Evolutionary conservation across 2,329 filamentous ascomycete species (phyloP).

Genomic region (Phialophora macrospora): DNA sequence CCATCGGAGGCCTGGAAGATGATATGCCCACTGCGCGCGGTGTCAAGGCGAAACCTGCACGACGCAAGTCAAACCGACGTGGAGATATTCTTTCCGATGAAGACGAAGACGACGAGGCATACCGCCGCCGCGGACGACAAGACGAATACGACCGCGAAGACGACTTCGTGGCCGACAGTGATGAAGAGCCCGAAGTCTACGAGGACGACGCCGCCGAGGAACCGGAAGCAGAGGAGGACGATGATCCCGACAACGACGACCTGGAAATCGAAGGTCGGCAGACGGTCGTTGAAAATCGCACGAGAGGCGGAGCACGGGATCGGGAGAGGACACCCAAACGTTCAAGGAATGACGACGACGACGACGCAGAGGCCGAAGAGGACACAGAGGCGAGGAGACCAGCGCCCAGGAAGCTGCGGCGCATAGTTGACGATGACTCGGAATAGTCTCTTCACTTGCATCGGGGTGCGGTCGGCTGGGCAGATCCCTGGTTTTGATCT

Average conservation of each 20-base stretch:
- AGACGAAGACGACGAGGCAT: conserved; percentile 52
- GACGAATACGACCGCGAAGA: conserved; percentile 85
- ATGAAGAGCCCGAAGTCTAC: conserved; percentile 55
- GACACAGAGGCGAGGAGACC: conserved; percentile 35
- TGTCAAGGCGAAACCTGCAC: conserved; percentile 45
- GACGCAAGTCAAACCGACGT: conserved; percentile 49
- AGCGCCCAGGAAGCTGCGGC: conserved; percentile 37
- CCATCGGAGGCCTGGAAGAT: conserved; percentile 63
- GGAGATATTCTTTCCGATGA: conserved; percentile 57
- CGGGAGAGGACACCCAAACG: conserved; percentile 18
- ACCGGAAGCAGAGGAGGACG: conserved; percentile 44
- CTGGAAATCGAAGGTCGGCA: conserved; percentile 41
- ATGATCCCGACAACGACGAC: conserved; percentile 53
- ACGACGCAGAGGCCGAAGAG: conserved; percentile 31
- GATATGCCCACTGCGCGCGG: conserved; percentile 51
- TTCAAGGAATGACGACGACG: conserved; percentile 27
- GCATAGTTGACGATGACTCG: conserved; percentile 39
- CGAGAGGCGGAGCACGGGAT: conserved; percentile 30
- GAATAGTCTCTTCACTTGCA: conserved; percentile 18
- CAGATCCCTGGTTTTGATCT: background rate
- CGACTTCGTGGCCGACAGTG: conserved; percentile 68
- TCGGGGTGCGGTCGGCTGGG: background rate
- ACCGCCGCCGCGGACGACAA: conserved; percentile 62
- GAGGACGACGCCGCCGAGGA: conserved; percentile 51
- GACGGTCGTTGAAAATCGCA: conserved; percentile 35